phyloP scores from a whole-genome alignment of 176 grass and related monocot genomes.

The Avena insularis region DNA sequence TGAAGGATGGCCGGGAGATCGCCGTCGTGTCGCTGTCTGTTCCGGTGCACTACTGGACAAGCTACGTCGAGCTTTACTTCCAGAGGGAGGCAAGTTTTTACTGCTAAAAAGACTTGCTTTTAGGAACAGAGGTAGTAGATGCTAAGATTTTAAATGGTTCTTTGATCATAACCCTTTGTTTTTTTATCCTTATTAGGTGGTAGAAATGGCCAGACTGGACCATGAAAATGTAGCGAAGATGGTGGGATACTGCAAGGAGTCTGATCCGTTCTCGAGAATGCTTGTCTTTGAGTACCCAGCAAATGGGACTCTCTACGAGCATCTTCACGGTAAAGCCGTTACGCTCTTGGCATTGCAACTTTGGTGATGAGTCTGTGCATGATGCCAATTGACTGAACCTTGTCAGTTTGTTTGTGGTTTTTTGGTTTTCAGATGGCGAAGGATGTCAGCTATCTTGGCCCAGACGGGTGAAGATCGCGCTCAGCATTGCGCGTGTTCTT shows the following conservation, averaged over 20 bases:
- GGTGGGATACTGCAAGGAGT: constrained; percentile 86
- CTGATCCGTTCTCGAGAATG: constrained; percentile 84
- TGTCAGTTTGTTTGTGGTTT: background rate
- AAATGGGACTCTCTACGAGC: constrained; percentile 90
- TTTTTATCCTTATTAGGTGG: constrained; percentile 50
- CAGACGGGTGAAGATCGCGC: constrained; percentile 79
- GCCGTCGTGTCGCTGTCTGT: constrained; percentile 77
- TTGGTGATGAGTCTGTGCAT: background rate
- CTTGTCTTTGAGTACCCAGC: constrained; percentile 86
- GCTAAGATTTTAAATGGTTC: too few species aligned
- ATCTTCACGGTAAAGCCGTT: constrained; percentile 69
- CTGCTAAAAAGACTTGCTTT: background rate
- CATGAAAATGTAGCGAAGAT: constrained; percentile 79
- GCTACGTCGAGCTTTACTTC: constrained; percentile 81
- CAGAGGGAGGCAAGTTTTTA: constrained; percentile 63
- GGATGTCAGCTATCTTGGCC: constrained; percentile 84
- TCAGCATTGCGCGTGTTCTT: constrained; percentile 64
- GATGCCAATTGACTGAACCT: background rate
- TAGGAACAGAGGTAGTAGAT: too few species aligned
- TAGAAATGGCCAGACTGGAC: constrained; percentile 62
- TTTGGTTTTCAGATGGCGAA: constrained; percentile 68
- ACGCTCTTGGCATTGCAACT: background rate
- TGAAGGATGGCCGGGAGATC: constrained; percentile 84
- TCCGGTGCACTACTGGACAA: constrained; percentile 76
- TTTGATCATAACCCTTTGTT: too few species aligned